phyloP scores from a whole-genome alignment of 352 stramenopile species.

The Phytophthora boehmeriae region DNA sequence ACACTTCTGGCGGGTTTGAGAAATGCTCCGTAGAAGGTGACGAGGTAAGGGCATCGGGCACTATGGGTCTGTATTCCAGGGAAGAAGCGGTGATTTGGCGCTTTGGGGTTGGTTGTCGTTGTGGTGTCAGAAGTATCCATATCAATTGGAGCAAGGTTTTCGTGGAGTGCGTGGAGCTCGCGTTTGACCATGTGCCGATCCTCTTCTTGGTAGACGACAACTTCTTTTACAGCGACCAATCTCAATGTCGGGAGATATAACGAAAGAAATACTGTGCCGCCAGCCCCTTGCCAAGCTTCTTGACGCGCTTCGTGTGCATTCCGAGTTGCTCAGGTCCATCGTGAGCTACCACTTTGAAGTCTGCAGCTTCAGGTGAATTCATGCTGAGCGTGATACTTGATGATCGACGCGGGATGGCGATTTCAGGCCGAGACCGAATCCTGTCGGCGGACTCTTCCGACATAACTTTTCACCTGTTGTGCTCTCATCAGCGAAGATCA shows the following conservation, averaged over 20 bases:
- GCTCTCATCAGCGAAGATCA: conserved; percentile 19
- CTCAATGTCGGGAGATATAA: conserved; percentile 86
- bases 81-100: conserved; percentile 23
- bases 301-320: conserved; percentile 66
- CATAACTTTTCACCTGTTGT: not conserved
- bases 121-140: not conserved
- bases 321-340: conserved; percentile 73
- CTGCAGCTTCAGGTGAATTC: conserved; percentile 63
- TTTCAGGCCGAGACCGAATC: not conserved
- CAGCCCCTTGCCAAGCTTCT: conserved; percentile 83
- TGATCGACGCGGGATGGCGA: conserved; percentile 30
- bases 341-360: conserved; percentile 76
- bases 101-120: not conserved
- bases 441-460: not conserved
- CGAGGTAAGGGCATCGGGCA: conserved; percentile 70
- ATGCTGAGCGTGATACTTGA: conserved; percentile 70
- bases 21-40: conserved; percentile 92
- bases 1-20: conserved; percentile 70
- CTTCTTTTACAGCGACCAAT: conserved; percentile 88
- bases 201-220: conserved; percentile 80
- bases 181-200: conserved; percentile 87
- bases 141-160: conserved; percentile 80
- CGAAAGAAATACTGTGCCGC: conserved; percentile 80
- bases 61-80: not conserved
- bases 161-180: conserved; percentile 87